Conservation (phyloP, 306 rosid species). For the Prunus salicina region DNA sequence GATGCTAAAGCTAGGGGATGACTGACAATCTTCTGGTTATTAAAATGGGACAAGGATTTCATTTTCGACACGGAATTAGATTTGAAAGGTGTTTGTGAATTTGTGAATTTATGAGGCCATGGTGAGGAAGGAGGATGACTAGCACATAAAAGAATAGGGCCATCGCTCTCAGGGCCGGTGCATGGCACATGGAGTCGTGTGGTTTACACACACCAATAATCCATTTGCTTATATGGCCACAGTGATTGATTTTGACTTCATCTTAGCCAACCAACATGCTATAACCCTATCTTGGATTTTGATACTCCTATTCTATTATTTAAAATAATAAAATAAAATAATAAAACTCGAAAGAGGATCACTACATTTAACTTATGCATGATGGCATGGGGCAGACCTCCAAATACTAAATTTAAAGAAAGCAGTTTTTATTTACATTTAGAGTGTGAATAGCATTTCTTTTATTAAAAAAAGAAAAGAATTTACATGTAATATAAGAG, state of each 20-base stretch:
- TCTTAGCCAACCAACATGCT: conserved; percentile 22
- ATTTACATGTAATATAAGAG: neutral
- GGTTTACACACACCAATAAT: neutral
- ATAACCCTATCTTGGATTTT: neutral
- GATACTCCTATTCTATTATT: neutral
- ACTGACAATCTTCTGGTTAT: neutral
- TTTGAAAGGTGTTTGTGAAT: neutral
- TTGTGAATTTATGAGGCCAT: neutral
- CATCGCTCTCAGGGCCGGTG: conserved; percentile 12
- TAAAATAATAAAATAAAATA: neutral
- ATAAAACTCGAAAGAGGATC: neutral
- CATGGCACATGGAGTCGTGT: conserved; percentile 32
- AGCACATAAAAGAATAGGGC: neutral
- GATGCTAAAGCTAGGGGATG: neutral
- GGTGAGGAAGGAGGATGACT: neutral
- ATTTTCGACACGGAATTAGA: neutral
- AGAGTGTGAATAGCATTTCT: neutral
- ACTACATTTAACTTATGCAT: neutral
- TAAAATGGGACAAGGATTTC: neutral
- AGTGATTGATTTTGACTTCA: conserved; percentile 19
- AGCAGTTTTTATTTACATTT: neutral
- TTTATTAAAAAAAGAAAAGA: neutral
- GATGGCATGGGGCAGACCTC: conserved; percentile 5
- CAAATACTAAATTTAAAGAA: neutral
- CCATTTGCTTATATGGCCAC: neutral